These are phyloP conservation scores for Amoebophrya sp. DNA, from an alignment of 169 alveolate genomes.

Conservation along the genomic window DNA sequence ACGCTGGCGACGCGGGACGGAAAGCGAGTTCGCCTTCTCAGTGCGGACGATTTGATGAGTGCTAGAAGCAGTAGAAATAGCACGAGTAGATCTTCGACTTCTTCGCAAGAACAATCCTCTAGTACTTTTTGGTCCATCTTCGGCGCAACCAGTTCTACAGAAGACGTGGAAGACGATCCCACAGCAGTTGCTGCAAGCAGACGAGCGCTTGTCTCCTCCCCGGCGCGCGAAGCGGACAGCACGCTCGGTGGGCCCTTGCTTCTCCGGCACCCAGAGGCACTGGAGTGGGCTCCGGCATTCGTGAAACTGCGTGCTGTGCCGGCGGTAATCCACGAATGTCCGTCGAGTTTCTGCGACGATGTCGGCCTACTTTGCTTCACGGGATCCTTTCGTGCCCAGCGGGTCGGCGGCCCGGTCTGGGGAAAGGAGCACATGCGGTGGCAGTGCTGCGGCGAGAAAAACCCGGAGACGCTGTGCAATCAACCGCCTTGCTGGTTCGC, in stretches of 20 bases:
- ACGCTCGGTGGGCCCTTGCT: not conserved
- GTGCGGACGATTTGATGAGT: not conserved
- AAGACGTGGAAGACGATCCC: too few species aligned
- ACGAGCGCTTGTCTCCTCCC: too few species aligned
- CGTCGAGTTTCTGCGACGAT: constrained; percentile 14
- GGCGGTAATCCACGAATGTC: not conserved
- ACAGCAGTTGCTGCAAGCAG: too few species aligned
- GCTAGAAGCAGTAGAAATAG: too few species aligned
- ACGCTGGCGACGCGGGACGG: not conserved
- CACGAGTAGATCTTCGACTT: too few species aligned
- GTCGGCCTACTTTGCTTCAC: not conserved
- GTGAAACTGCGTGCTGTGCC: not conserved
- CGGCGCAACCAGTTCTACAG: too few species aligned
- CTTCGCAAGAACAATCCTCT: too few species aligned
- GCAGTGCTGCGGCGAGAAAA: not conserved
- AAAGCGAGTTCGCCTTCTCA: not conserved
- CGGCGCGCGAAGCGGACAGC: too few species aligned
- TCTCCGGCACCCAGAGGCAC: not conserved
- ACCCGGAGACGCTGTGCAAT: not conserved
- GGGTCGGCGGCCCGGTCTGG: not conserved
- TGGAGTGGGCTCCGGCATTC: not conserved
- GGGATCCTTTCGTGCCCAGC: not conserved
- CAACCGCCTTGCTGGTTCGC: constrained; percentile 14
- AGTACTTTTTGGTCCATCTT: too few species aligned
- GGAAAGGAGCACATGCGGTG: constrained; percentile 15